These are phyloP conservation scores for Cercospora beticola DNA, from an alignment of 2,329 filamentous ascomycete species.

Conservation along the genomic window DNA sequence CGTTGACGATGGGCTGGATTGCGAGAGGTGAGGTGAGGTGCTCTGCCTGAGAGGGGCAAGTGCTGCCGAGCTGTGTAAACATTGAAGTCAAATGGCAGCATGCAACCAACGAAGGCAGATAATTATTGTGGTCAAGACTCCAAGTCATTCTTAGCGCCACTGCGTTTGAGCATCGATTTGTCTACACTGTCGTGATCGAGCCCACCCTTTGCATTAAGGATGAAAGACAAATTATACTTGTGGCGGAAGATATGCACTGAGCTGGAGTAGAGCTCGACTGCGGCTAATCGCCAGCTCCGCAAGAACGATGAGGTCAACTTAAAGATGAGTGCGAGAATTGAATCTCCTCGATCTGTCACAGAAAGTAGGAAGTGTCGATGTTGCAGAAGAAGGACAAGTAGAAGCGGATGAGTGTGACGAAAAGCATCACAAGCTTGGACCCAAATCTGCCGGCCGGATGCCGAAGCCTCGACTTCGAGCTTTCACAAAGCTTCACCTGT, in stretches of 20 bases:
- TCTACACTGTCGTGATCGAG: not conserved
- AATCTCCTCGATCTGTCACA: not conserved
- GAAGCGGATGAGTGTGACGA: not conserved
- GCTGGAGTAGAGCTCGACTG: not conserved
- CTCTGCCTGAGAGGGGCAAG: not conserved
- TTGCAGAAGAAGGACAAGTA: not conserved
- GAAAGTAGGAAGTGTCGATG: not conserved
- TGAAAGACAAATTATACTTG: not conserved
- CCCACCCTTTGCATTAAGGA: not conserved
- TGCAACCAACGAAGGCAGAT: not conserved
- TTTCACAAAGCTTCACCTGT: not conserved
- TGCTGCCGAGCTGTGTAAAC: not conserved
- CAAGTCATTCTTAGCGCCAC: too few relatives aligned
- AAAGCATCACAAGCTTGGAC: not conserved
- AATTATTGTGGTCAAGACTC: not conserved
- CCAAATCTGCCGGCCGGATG: not conserved
- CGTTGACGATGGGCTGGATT: not conserved
- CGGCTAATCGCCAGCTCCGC: too few relatives aligned
- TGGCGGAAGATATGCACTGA: not conserved
- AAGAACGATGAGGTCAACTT: not conserved
- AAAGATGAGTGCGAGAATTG: not conserved
- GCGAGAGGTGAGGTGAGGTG: not conserved
- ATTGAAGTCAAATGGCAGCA: not conserved
- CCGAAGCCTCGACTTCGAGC: constrained; percentile 4
- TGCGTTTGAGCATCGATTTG: not conserved